Percentiles rank a stretch among this genome's conserved stretches.
Evolutionary conservation across 2,329 filamentous ascomycete genomes (phyloP).

Genomic region (Dendryphion nanum): DNA sequence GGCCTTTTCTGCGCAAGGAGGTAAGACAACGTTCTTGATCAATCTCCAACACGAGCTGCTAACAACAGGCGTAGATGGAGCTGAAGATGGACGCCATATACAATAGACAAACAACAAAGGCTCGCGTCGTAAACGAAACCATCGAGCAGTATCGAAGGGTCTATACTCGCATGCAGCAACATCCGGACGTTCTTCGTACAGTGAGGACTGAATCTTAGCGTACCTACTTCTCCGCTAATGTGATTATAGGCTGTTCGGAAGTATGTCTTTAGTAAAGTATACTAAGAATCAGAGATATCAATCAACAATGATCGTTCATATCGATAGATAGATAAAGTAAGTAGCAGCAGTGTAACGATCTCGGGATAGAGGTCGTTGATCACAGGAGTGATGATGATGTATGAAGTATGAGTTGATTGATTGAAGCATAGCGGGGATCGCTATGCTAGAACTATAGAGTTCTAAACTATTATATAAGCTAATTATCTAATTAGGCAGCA

Average conservation of each 20-base stretch:
- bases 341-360: too few species aligned
- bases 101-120: conserved; percentile 74
- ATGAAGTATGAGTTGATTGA: too few species aligned
- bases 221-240: conserved; percentile 11
- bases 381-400: too few species aligned
- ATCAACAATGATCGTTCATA: too few species aligned
- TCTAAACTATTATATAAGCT: too few species aligned
- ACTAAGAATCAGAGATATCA: too few species aligned
- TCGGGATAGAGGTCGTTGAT: too few species aligned
- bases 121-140: conserved; percentile 76
- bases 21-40: conserved; percentile 32
- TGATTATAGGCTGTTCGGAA: conserved; percentile 38
- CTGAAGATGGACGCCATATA: conserved; percentile 95
- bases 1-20: conserved; percentile 93
- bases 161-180: conserved; percentile 76
- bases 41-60: conserved; percentile 6
- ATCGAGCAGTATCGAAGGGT: conserved; percentile 83
- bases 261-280: too few species aligned
- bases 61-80: conserved; percentile 65
- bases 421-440: too few species aligned
- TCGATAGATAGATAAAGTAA: too few species aligned
- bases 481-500: too few species aligned
- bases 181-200: conserved; percentile 62
- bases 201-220: conserved; percentile 37
- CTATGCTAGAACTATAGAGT: too few species aligned